Conservation (phyloP, 2,329 filamentous ascomycete genomes). For the Neonectria magnoliae region DNA sequence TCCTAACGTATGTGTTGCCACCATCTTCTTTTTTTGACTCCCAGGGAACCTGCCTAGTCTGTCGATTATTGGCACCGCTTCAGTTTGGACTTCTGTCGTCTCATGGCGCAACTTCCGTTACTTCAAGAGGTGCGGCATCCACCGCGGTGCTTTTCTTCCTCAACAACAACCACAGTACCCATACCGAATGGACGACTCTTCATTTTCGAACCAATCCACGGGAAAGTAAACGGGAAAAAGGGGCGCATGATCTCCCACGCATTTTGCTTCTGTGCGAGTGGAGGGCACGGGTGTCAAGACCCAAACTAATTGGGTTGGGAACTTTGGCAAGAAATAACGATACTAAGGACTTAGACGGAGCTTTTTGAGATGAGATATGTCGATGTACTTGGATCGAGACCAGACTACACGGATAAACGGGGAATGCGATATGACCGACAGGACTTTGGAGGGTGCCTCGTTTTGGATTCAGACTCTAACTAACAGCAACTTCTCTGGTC, state of each 20-base stretch:
- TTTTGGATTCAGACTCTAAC: neutral
- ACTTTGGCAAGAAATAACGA: neutral
- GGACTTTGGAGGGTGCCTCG: neutral
- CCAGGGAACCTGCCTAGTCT: neutral
- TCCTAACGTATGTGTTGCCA: constrained; percentile 18
- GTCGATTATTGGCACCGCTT: neutral
- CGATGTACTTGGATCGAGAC: neutral
- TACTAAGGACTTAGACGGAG: neutral
- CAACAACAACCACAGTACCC: neutral
- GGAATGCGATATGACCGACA: neutral
- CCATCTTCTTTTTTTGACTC: fast-evolving
- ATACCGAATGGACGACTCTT: neutral
- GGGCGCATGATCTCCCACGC: neutral
- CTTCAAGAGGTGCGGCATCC: constrained; percentile 12
- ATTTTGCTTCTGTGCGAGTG: neutral
- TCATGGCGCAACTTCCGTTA: constrained; percentile 13
- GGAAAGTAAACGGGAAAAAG: neutral
- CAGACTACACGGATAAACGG: neutral
- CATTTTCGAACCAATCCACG: neutral
- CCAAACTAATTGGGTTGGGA: neutral
- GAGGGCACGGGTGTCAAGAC: neutral
- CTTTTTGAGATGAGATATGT: neutral
- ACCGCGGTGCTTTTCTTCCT: constrained; percentile 3
- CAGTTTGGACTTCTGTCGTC: constrained; percentile 15
- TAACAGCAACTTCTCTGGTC: neutral